phyloP scores from a whole-genome alignment of 129 eudicot genomes.

The Kitagawia praeruptora region DNA sequence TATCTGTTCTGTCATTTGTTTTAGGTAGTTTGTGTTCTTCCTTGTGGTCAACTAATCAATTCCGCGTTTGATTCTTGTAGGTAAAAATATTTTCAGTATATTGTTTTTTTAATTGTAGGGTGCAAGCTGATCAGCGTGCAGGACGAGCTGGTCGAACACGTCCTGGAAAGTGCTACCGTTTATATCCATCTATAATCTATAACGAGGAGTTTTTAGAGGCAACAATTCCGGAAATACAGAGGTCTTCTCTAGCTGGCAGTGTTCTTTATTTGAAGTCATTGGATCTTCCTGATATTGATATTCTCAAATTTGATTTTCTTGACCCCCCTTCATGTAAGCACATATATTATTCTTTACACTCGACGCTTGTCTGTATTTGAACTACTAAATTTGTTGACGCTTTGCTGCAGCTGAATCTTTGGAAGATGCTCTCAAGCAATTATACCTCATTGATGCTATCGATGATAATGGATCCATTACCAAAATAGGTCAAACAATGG shows the following conservation, averaged over 20 bases:
- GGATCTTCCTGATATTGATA: slow-evolving; percentile 90
- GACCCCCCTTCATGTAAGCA: slow-evolving; percentile 84
- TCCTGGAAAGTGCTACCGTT: slow-evolving; percentile 87
- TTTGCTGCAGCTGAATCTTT: slow-evolving; percentile 71
- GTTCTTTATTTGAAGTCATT: slow-evolving; percentile 92
- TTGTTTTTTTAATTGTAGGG: slow-evolving; percentile 36
- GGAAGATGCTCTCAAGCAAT: slow-evolving; percentile 89
- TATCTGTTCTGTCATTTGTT: neutral
- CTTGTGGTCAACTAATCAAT: neutral
- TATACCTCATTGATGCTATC: slow-evolving; percentile 89
- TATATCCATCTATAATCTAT: slow-evolving; percentile 73
- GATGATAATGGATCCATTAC: slow-evolving; percentile 82
- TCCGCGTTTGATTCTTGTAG: no score
- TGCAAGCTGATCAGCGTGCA: slow-evolving; percentile 96
- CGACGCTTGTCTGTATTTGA: slow-evolving; percentile 3
- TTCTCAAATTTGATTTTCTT: slow-evolving; percentile 89
- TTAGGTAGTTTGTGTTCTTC: neutral
- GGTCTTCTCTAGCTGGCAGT: slow-evolving; percentile 94
- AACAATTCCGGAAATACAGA: slow-evolving; percentile 87
- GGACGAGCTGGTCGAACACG: slow-evolving; percentile 99
- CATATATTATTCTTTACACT: neutral
- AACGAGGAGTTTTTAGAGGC: slow-evolving; percentile 76
- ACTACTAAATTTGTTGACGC: slow-evolving; percentile 9
- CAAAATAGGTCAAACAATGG: slow-evolving; percentile 68
- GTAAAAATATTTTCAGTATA: neutral